These are phyloP conservation scores for Gastrodia elata DNA, from an alignment of 106 monocot species.

Conservation along the genomic window DNA sequence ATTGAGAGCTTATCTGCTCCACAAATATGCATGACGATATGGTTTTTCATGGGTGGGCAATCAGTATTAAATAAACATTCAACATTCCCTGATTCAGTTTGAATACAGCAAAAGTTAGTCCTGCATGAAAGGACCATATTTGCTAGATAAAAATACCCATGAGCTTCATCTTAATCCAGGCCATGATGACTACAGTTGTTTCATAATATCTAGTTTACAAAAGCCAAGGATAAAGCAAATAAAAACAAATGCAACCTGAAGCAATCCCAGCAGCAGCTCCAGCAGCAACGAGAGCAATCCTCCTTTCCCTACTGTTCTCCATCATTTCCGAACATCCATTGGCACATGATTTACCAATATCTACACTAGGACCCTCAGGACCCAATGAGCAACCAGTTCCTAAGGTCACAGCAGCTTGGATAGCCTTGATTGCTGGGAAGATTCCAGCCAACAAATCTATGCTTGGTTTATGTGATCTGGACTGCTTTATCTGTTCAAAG, in stretches of 20 bases:
- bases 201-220: not conserved
- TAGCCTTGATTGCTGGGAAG: conserved; percentile 85
- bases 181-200: not conserved
- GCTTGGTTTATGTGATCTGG: conserved; percentile 53
- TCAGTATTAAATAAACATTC: not conserved
- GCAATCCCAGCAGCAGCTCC: conserved; percentile 99
- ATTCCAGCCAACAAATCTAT: conserved; percentile 71
- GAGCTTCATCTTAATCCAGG: not conserved
- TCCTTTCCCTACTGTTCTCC: conserved; percentile 97
- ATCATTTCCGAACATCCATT: conserved; percentile 98
- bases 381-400: conserved; percentile 99
- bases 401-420: conserved; percentile 93
- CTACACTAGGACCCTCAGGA: conserved; percentile 97
- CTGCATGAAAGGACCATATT: not conserved
- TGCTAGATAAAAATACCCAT: not conserved
- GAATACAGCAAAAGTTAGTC: not conserved
- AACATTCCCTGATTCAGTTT: not conserved
- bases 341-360: conserved; percentile 98
- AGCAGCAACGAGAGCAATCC: conserved; percentile 94
- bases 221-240: not conserved
- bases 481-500: conserved; percentile 86
- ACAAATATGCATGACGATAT: not conserved
- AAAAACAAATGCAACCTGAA: conserved; percentile 49
- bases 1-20: too few relatives aligned
- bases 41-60: not conserved